Evolutionary conservation across 139 green algal genomes (phyloP), one percentile per base, ranked within the genome.

Genomic region (Raphidocelis subcapitata): DNA sequence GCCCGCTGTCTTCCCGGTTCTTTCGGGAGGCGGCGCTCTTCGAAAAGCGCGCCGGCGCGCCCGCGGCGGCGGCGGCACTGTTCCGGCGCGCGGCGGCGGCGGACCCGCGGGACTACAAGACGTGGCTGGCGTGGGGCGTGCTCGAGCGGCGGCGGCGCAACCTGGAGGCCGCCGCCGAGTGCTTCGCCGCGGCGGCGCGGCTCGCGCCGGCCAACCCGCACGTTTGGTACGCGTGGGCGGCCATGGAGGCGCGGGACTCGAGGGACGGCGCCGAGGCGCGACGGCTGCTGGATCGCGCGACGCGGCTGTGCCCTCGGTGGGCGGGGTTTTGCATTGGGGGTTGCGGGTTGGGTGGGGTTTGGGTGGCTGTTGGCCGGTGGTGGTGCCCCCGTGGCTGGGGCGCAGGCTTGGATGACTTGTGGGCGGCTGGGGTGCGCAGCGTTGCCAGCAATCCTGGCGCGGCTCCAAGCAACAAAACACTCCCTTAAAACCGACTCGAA

Each of bases 121-220:
- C n/a, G n/a, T n/a, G n/a, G n/a, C n/a, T n/a, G n/a, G n/a, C n/a
- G n/a, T n/a, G n/a, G 79, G 89, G 72, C 1, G 74, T 94, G 65
- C 70, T 92, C 37, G 89, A 94, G 80, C 76, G 83, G 60, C 74
- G 89, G 73, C 69, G 75, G 15, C 69, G 73, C 5, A 63, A 76
- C 49, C 62, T 49, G 18, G 74, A 79, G 2, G 75, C 74, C 8
- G 85, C 89, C 12, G 61, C 75, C 28, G 59, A 44, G 23, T 89
- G 83, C 75, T 93, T 92, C 67, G 62, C 67, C 29, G 67, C 61
- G 1, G 88, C 86, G 60, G 54, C 80, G 4, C 70, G 74, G 0
- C 65, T 80, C 21, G 74, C 84, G 0, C 89, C 89, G 0, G 47
- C 70, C 65, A 90, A 94, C 80, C 83, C 89, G 0, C 82, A 87